Evolutionary conservation across 164 flowering plant genomes (phyloP).

Genomic region (Malania oleifera): DNA sequence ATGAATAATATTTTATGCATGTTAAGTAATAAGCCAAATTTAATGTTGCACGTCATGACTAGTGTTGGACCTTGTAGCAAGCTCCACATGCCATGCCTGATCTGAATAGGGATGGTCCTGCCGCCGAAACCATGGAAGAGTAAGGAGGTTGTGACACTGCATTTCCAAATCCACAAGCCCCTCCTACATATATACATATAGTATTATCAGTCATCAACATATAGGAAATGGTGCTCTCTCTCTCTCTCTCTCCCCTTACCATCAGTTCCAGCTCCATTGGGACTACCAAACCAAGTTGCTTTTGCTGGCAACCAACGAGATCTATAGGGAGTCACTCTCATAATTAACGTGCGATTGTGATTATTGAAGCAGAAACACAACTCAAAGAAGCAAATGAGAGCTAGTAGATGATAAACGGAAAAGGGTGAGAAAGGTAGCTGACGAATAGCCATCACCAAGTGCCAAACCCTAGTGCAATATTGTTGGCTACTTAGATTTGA

Average conservation of each 20-base stretch:
- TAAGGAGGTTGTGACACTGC: constrained; percentile 26
- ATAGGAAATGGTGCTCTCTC: constrained; percentile 2
- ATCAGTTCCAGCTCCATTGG: constrained; percentile 43
- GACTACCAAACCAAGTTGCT: constrained; percentile 61
- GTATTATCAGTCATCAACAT: too few relatives aligned
- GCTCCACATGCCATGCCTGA: constrained; percentile 17
- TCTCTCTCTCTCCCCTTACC: constrained; percentile 24
- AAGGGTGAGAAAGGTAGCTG: neutral
- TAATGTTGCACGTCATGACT: too few relatives aligned
- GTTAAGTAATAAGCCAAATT: too few relatives aligned
- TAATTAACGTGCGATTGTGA: constrained; percentile 16
- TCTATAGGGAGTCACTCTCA: constrained; percentile 12
- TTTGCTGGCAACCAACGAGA: constrained; percentile 41
- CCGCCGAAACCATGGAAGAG: constrained; percentile 18
- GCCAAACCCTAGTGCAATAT: neutral
- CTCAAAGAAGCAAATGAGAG: constrained; percentile 11
- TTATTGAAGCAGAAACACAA: constrained; percentile 13
- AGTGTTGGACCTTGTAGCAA: constrained; percentile 11
- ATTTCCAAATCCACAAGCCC: constrained; percentile 27
- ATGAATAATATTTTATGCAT: too few relatives aligned
- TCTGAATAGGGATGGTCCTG: constrained; percentile 19
- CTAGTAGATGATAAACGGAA: neutral
- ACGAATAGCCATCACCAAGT: constrained; percentile 1
- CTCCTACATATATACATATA: too few relatives aligned
- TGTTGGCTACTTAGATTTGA: neutral